Percentiles rank a stretch among this genome's conserved stretches.
Evolutionary conservation across 2,329 filamentous ascomycete species (phyloP).

Genomic region (Aspergillus sp.): DNA sequence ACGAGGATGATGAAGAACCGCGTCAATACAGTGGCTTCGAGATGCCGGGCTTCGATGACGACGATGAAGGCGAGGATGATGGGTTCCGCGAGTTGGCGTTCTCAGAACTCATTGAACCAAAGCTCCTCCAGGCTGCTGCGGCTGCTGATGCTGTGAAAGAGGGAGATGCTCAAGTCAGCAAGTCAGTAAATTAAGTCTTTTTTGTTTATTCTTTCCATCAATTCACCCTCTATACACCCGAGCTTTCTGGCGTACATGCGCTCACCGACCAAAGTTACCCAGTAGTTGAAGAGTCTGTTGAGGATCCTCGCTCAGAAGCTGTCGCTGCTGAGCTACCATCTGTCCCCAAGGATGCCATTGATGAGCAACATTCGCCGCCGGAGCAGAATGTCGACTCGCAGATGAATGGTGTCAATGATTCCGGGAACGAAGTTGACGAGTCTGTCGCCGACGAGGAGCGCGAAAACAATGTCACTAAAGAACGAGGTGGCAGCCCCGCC

Average conservation of each 20-base stretch:
- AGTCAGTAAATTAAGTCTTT: constrained; percentile 31
- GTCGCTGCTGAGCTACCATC: not conserved
- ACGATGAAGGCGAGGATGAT: constrained; percentile 44
- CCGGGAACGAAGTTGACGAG: not conserved
- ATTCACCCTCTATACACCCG: not conserved
- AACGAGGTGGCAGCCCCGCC: constrained; percentile 4
- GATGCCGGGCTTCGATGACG: constrained; percentile 56
- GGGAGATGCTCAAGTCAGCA: constrained; percentile 22
- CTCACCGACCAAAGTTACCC: constrained; percentile 25
- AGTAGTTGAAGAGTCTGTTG: constrained; percentile 19
- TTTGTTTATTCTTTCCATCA: constrained; percentile 6
- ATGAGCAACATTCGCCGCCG: not conserved
- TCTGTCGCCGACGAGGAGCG: not conserved
- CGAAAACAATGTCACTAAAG: not conserved
- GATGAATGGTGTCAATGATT: not conserved
- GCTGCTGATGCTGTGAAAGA: constrained; percentile 9
- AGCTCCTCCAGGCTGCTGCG: constrained; percentile 48
- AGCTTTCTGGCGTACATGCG: constrained; percentile 12
- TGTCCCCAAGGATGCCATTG: not conserved
- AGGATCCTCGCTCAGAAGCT: constrained; percentile 8
- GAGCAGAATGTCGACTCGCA: not conserved
- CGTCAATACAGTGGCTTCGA: constrained; percentile 73
- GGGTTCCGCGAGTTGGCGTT: constrained; percentile 55
- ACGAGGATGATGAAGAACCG: constrained; percentile 54
- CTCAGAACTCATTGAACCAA: constrained; percentile 58